Base-by-base conservation (phyloP, 371 early-diverging fungal species). In the Thermomucor indicae-seudaticae region DNA sequence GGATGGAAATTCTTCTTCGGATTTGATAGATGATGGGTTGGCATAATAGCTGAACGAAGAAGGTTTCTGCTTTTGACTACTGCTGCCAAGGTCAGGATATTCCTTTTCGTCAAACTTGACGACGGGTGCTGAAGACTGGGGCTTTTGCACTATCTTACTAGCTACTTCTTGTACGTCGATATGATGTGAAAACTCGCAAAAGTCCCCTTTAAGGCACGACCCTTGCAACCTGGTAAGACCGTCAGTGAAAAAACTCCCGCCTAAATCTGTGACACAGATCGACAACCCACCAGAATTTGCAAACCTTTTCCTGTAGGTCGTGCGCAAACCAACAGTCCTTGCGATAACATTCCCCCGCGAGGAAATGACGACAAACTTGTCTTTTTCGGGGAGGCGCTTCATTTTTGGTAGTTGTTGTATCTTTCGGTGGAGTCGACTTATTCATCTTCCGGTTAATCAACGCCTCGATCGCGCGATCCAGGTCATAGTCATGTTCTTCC, bases 261-360 rank as follows among this genome's bases (percentile, higher is more conserved):
- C 22, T 43, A 14, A 27, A n/a, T n/a, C n/a, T n/a, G n/a, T n/a
- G n/a, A n/a, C n/a, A n/a, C n/a, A 43, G 4, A 41, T 39, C 31
- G 53, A 50, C 16, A 50, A 50, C 70, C 50, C 72, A 83, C 84
- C 83, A 88, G 55, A 85, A 90, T 58, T 86, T 88, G 68, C 90
- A 90, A 11, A 85, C 66, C 57, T 80, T 77, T 3, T 71, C 67
- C 41, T 85, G 79, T 34, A 85, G 67, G 58, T 90, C 90, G 68
- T 90, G 90, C 10, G 80, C 80, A 67, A 80, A 90, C 88, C 90
- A 88, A 47, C 90, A 90, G 60, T 90, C 90, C 43, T 79, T 75
- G 8, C 90, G 67, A 60, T 80, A 83, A 50, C 90, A 90, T 49
- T 82, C 78, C 5, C 88, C 90, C 16, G 83, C 79, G 43, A 90